Evolutionary conservation across 345 rosid genomes (phyloP).

Genomic region (Geranium brycei): DNA sequence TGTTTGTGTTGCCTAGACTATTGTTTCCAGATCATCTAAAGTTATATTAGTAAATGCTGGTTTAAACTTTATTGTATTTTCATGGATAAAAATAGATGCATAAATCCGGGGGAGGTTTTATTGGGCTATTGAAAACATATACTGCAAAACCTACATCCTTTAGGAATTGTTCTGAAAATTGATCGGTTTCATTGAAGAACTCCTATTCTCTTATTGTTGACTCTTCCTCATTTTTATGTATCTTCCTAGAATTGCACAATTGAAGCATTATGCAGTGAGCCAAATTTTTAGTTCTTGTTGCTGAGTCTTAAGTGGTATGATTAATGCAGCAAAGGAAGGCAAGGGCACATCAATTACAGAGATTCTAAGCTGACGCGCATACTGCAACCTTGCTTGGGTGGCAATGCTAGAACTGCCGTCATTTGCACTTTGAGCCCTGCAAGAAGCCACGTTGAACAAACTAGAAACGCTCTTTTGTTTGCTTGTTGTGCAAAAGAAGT

Average conservation of each 20-base stretch:
- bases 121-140: background rate
- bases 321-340: slow-evolving; percentile 70
- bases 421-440: slow-evolving; percentile 97
- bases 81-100: background rate
- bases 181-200: background rate
- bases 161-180: background rate
- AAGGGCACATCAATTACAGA: slow-evolving; percentile 89
- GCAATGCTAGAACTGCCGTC: slow-evolving; percentile 93
- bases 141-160: background rate
- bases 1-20: background rate
- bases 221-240: background rate
- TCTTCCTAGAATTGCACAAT: background rate
- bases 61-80: too few relatives aligned
- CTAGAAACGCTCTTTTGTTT: slow-evolving; percentile 89
- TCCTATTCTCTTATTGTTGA: background rate
- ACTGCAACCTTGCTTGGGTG: slow-evolving; percentile 92
- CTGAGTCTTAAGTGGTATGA: background rate
- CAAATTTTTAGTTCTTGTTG: background rate
- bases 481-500: slow-evolving; percentile 98
- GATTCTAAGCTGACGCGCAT: slow-evolving; percentile 92
- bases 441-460: slow-evolving; percentile 91
- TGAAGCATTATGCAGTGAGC: background rate
- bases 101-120: background rate
- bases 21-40: background rate
- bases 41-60: background rate